Evolutionary conservation across 179 eudicot genomes (phyloP).

Genomic region (Beta corolliflora): DNA sequence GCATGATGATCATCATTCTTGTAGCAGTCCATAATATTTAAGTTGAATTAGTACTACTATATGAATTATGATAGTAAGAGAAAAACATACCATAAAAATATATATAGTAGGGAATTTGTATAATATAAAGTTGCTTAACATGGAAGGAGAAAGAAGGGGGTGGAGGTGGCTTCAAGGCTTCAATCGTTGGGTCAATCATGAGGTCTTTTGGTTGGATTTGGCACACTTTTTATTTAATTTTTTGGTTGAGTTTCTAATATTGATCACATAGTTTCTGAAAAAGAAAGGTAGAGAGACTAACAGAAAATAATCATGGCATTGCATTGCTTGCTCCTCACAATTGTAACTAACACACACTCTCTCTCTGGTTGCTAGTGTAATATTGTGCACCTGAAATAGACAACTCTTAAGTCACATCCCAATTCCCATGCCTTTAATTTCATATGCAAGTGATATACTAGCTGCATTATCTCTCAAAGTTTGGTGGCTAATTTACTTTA

Average conservation of each 20-base stretch:
- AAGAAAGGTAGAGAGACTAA: constrained; percentile 21
- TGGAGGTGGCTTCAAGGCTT: constrained; percentile 44
- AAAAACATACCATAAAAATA: constrained; percentile 6
- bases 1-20: background rate
- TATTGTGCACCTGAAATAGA: constrained; percentile 19
- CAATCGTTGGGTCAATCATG: constrained; percentile 40
- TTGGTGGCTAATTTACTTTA: constrained; percentile 27
- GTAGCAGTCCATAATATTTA: constrained; percentile 13
- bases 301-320: constrained; percentile 32
- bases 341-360: constrained; percentile 48
- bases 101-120: background rate
- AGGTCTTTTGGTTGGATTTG: constrained; percentile 19
- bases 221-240: background rate
- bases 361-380: constrained; percentile 8
- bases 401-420: background rate
- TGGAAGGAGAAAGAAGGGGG: constrained; percentile 26
- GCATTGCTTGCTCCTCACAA: constrained; percentile 58
- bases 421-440: background rate
- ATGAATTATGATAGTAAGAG: background rate
- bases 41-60: background rate
- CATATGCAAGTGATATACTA: constrained; percentile 2
- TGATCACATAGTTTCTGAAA: background rate
- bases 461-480: constrained; percentile 17
- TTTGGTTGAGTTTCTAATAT: constrained; percentile 13
- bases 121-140: constrained; percentile 30